phyloP scores from a whole-genome alignment of 768 basidiomycete species.

The Auriscalpium vulgare region DNA sequence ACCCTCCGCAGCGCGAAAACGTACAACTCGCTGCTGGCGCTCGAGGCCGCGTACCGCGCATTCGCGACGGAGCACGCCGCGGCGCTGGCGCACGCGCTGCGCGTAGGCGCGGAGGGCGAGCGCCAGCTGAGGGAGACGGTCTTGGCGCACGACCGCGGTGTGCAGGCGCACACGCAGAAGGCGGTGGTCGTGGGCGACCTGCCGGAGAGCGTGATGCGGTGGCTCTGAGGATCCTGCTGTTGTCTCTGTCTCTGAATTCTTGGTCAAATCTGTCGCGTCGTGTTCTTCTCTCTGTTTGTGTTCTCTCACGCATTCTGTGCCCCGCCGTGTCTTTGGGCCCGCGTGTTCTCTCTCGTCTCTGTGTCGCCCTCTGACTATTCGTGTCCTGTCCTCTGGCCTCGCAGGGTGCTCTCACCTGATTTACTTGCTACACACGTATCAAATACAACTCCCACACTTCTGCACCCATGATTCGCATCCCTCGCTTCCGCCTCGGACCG shows the following conservation, averaged over 20 bases:
- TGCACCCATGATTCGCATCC: too few relatives aligned
- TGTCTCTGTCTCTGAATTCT: background rate
- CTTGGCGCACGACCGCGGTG: slow-evolving; percentile 1
- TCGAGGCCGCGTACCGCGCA: background rate
- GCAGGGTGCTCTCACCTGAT: too few relatives aligned
- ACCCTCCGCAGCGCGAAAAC: background rate
- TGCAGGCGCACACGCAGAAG: background rate
- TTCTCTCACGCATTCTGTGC: too few relatives aligned
- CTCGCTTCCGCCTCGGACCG: too few relatives aligned
- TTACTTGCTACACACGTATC: too few relatives aligned
- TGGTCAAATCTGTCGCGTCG: too few relatives aligned
- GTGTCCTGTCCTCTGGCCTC: too few relatives aligned
- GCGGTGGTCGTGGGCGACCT: background rate
- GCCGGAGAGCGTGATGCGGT: background rate
- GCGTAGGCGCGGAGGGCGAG: background rate
- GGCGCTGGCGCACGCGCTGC: background rate
- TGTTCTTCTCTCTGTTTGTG: too few relatives aligned
- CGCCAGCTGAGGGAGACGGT: background rate
- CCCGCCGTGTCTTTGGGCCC: background rate
- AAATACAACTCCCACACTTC: too few relatives aligned
- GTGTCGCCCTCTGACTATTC: background rate
- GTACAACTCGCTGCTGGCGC: background rate
- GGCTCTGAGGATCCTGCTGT: background rate
- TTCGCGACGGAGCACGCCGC: background rate
- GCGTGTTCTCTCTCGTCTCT: background rate